Evolutionary conservation across 768 basidiomycete species (phyloP), one percentile per base, ranked within the genome.

Genomic region (Polyporus arcularius): DNA sequence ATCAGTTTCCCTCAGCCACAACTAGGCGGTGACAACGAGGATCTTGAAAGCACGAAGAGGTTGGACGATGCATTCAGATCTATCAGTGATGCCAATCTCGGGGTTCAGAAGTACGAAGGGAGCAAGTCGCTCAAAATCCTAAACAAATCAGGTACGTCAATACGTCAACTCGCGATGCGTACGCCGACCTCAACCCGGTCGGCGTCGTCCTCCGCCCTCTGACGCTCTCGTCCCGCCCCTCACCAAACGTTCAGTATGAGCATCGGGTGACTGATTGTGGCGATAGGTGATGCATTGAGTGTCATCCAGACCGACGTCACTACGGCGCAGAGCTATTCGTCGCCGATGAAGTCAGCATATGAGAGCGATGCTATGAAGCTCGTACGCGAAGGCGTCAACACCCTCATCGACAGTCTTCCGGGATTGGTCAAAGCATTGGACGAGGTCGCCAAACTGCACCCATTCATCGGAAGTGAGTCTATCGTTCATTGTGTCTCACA

Each of bases 371-470:
- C 56, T 0, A 54, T 65, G 40, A 59, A 68, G 32, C 41, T 51
- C 2, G 56, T 70, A 4, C 48, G 63, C n/a, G 55, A 39, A 4
- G 67, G 67, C 2, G 59, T 70, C 14, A 63, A 65, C 53, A 47
- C 60, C 1, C 55, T 70, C 21, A 51, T 63, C 30, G 66, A 67
- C 39, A 62, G 53, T 40, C 53, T 64, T 21, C 67, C 64, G 2
- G 63, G 61, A 43, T 55, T 70, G 11, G 55, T 70, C 58, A 68
- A 60, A 48, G 61, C 60, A 0, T 43, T 71, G 31, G 66, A 71
- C 41, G 66, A 67, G 16, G 66, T 71, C 14, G 68, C 66, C 6
- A 68, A 67, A 38, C 48, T 71, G 6, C 70, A 71, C 50, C 68
- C 68, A 0, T 68, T 66, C 48, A 62, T 71, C 12, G 55, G 61